A percentile compares a stretch with the other conserved stretches of the same genome.
Evolutionary conservation across 2,329 filamentous ascomycete genomes (phyloP).

Genomic region (Fusarium compactum): DNA sequence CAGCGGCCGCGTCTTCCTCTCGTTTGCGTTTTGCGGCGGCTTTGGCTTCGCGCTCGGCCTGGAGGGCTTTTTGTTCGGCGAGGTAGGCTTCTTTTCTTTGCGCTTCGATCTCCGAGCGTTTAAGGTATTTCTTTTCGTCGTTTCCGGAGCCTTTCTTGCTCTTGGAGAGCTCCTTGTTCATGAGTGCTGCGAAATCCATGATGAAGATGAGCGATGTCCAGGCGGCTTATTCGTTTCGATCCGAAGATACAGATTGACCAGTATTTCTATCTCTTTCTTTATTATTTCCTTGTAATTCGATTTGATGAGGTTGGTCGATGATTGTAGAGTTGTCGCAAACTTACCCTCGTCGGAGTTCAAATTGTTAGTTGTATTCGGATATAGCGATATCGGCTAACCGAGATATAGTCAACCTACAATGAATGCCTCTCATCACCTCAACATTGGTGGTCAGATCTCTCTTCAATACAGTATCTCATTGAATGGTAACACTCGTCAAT

Average conservation of each 20-base stretch:
- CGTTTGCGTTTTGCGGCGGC: constrained; percentile 84
- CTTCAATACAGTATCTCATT: not conserved
- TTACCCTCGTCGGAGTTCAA: not conserved
- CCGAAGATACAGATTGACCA: not conserved
- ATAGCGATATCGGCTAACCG: constrained; percentile 42
- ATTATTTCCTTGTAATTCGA: not conserved
- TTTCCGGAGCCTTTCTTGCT: constrained; percentile 67
- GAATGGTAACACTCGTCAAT: not conserved
- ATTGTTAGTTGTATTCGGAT: constrained; percentile 39
- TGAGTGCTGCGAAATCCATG: constrained; percentile 97
- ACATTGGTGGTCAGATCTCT: not conserved
- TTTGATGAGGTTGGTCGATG: not conserved
- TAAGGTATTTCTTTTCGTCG: constrained; percentile 79
- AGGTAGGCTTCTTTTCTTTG: constrained; percentile 83
- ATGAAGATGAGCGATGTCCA: constrained; percentile 39
- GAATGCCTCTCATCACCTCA: constrained; percentile 8
- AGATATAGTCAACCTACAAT: not conserved
- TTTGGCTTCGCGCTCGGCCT: constrained; percentile 76
- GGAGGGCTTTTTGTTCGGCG: constrained; percentile 81
- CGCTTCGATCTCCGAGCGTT: constrained; percentile 87
- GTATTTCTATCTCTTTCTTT: too few relatives aligned
- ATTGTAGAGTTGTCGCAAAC: not conserved
- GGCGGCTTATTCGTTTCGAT: not conserved
- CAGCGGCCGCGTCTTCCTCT: constrained; percentile 84
- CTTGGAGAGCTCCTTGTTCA: constrained; percentile 93